Base-by-base conservation (phyloP, 345 rosid species). In the Eucalyptus rudis region DNA sequence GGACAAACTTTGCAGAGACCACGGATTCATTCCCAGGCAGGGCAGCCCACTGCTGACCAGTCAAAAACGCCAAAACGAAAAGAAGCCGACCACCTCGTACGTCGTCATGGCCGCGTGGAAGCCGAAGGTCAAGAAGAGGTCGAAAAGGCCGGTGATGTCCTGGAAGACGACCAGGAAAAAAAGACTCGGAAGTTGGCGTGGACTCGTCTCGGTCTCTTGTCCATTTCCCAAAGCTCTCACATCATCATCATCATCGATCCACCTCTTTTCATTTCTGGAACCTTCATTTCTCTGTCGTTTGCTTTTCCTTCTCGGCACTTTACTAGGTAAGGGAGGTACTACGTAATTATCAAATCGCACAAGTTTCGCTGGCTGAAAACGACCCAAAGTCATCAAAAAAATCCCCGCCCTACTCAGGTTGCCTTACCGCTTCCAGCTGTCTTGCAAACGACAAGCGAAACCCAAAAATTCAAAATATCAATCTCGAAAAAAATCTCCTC, bases 401-500 rank as follows among this genome's bases (percentile, higher is more conserved):
- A 31, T 4, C 20, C 24, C 36, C 8, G 43, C 22, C 79, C 43
- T 16, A 36, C 13, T 33, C 6, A 3, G 22, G 13, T 43, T 19
- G 40, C 45, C 45, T 36, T 36, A 8, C 44, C 11, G 2, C 11
- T 11, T 71, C 81, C 81, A 36, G 81, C 40, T 36, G 81, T 71
- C 45, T 19, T 33, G 81, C 43, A 2, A 36, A 19, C 14, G 45
- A 33, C 80, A 10, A 56, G 62, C 43, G 33, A 17, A 9, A 33
- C 10, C 17, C 20, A 17, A 68, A 33, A 17, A 17, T 52, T 52
- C 29, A 56, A 56, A 56, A 56, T 9, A 56, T 24, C 25, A 4
- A 22, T 4, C 6, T 4, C 25, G 9, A 1, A 1, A 56, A 56
- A 7, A 56, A 8, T 8, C 9, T 8, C 20, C 1, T 1, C 0